A percentile compares a stretch with the other conserved stretches of the same genome.
Evolutionary conservation across 163 green algal genomes (phyloP).

Genomic region (Chlamydomonas reinhardtii): DNA sequence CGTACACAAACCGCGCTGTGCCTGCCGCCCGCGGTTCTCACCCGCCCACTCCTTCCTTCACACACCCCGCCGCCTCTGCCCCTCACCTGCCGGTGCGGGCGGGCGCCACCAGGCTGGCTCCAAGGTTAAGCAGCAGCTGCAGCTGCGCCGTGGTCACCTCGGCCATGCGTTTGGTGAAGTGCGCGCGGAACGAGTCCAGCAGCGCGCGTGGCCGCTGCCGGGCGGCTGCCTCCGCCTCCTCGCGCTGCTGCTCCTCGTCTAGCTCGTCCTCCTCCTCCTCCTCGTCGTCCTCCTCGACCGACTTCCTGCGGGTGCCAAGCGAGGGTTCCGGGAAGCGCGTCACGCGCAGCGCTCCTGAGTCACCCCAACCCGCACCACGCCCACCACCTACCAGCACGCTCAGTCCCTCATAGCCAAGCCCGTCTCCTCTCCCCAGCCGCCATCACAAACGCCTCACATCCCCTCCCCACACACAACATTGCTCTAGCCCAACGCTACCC

Average conservation of each 20-base stretch:
- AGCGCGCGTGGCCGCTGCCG: neutral
- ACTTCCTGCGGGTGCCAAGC: neutral
- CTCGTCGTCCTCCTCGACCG: neutral
- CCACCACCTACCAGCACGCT: too few relatives aligned
- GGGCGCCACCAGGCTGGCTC: constrained; percentile 48
- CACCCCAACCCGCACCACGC: too few relatives aligned
- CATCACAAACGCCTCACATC: too few relatives aligned
- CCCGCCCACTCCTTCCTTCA: too few relatives aligned
- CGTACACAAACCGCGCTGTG: too few relatives aligned
- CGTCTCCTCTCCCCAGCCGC: too few relatives aligned
- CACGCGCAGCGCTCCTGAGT: too few relatives aligned
- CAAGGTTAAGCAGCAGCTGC: constrained; percentile 59
- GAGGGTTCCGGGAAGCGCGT: too few relatives aligned
- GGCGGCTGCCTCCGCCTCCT: neutral
- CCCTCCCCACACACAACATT: too few relatives aligned
- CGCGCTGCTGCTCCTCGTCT: neutral
- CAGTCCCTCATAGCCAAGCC: too few relatives aligned
- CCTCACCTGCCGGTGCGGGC: constrained; percentile 31
- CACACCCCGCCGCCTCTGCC: neutral
- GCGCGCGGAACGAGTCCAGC: constrained; percentile 24
- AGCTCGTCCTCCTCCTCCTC: neutral
- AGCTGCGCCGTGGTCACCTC: constrained; percentile 59
- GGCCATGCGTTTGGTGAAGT: constrained; percentile 56
- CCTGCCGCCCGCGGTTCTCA: too few relatives aligned
- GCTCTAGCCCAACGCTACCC: neutral